Percentiles rank a stretch among this genome's conserved stretches.
These are phyloP conservation scores for Peronosclerospora sorghi DNA, from an alignment of 352 stramenopile species.

Conservation along the genomic window DNA sequence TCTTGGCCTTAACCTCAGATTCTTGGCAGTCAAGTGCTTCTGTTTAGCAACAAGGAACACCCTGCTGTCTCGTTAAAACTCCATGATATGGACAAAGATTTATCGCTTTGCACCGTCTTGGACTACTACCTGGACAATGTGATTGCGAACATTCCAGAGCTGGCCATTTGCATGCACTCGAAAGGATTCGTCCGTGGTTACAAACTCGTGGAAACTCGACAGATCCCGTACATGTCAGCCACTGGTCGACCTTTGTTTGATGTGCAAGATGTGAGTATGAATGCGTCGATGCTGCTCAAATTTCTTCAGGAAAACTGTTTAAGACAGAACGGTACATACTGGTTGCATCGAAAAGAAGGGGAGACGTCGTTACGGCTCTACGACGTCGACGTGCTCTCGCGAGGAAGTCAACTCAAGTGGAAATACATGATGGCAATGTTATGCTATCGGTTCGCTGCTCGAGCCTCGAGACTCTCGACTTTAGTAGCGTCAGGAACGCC, in stretches of 20 bases:
- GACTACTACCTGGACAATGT: constrained; percentile 86
- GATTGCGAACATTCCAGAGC: constrained; percentile 78
- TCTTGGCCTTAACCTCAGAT: no score
- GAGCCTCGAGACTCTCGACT: constrained; percentile 49
- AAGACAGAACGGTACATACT: constrained; percentile 75
- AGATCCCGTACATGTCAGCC: constrained; percentile 77
- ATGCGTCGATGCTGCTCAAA: constrained; percentile 78
- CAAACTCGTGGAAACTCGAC: constrained; percentile 69
- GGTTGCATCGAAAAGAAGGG: constrained; percentile 71
- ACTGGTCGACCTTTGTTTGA: constrained; percentile 56
- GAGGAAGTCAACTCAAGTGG: constrained; percentile 81
- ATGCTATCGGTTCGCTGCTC: constrained; percentile 75
- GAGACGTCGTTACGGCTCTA: constrained; percentile 72
- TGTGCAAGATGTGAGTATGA: constrained; percentile 79
- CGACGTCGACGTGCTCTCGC: constrained; percentile 70
- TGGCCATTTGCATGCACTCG: constrained; percentile 82
- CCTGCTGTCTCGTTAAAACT: constrained; percentile 74
- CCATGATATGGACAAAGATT: constrained; percentile 77
- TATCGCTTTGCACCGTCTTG: constrained; percentile 71
- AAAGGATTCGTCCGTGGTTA: constrained; percentile 77
- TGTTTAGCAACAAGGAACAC: constrained; percentile 80
- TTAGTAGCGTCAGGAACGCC: constrained; percentile 47
- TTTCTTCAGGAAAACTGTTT: constrained; percentile 82
- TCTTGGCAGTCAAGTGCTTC: constrained; percentile 66
- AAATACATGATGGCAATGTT: constrained; percentile 89